Base-by-base conservation (phyloP, 306 rosid genomes). In the Crataegus laevigata region DNA sequence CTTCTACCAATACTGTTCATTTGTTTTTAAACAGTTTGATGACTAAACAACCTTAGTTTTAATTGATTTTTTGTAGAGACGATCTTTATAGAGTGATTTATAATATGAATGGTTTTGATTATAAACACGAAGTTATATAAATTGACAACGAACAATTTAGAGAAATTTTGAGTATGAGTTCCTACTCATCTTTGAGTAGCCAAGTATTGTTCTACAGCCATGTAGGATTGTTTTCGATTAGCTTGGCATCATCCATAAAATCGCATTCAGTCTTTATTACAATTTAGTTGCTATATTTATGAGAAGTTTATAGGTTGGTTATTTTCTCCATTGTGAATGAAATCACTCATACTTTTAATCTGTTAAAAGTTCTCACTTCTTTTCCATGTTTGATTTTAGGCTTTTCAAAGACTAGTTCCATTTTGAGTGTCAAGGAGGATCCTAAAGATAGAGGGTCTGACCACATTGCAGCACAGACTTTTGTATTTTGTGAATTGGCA, bases 401-500 rank as follows among this genome's bases (percentile, higher is more conserved):
- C 76, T 87, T 70, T 38, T 58, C 75, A 61, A 82, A 87, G 84
- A 82, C 80, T 78, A 87, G 74, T 73, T 84, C 94, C 65, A 81
- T 94, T 51, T 75, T 69, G 57, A 84, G 72, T 72, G 85, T 81
- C 57, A 85, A 50, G 67, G 92, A 84, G 75, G 66, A 83, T 71
- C 72, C 84, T 28, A 84, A 81, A 77, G 86, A 76, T 82, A 97
- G 91, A 67, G 86, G 89, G 50, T 66, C 93, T 28, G 91, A 85
- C 64, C 90, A 85, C 81, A 91, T 94, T 78, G 87, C 96, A 55
- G 97, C 98, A 43, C 93, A 91, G 83, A 91, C 83, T 32, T 94
- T 91, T 83, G 70, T 90, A 60, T 94, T 89, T 84, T 96, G 96
- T 60, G 98, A 94, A 75, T 76, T 94, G 91, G 97, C 96, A 18